These are phyloP conservation scores for Yamadazyma philogaea DNA, from an alignment of 805 yeast species.

Conservation along the genomic window DNA sequence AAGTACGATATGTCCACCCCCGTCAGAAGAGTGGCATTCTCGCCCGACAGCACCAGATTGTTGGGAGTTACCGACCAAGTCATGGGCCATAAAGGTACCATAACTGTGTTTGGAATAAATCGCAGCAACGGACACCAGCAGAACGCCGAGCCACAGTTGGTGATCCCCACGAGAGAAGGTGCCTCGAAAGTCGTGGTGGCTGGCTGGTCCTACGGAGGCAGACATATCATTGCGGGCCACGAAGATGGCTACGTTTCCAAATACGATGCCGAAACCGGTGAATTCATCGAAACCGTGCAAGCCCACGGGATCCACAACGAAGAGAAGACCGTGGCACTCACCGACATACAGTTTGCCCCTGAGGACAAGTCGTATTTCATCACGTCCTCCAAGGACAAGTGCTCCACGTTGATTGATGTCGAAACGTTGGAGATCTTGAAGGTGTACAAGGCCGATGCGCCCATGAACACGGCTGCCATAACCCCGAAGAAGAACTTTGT, in stretches of 20 bases:
- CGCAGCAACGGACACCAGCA: slow-evolving; percentile 24
- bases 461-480: slow-evolving; percentile 91
- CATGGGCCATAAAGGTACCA: slow-evolving; percentile 83
- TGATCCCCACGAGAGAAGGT: slow-evolving; percentile 56
- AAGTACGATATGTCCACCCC: slow-evolving; percentile 79
- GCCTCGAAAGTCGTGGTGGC: slow-evolving; percentile 74
- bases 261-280: slow-evolving; percentile 75
- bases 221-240: slow-evolving; percentile 80
- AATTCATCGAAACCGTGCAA: slow-evolving; percentile 52
- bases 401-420: slow-evolving; percentile 73
- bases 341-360: slow-evolving; percentile 83
- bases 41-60: slow-evolving; percentile 65
- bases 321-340: slow-evolving; percentile 47
- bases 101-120: slow-evolving; percentile 63
- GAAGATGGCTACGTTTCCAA: slow-evolving; percentile 83
- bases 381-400: slow-evolving; percentile 89
- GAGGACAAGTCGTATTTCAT: slow-evolving; percentile 85
- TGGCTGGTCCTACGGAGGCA: slow-evolving; percentile 77
- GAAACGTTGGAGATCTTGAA: slow-evolving; percentile 71
- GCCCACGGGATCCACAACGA: slow-evolving; percentile 68
- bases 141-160: slow-evolving; percentile 53
- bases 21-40: slow-evolving; percentile 86
- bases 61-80: slow-evolving; percentile 85
- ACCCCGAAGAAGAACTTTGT: slow-evolving; percentile 91
- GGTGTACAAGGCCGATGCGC: slow-evolving; percentile 82